phyloP scores from a whole-genome alignment of 2,329 filamentous ascomycete species.

The Aspergillus sclerotialis region DNA sequence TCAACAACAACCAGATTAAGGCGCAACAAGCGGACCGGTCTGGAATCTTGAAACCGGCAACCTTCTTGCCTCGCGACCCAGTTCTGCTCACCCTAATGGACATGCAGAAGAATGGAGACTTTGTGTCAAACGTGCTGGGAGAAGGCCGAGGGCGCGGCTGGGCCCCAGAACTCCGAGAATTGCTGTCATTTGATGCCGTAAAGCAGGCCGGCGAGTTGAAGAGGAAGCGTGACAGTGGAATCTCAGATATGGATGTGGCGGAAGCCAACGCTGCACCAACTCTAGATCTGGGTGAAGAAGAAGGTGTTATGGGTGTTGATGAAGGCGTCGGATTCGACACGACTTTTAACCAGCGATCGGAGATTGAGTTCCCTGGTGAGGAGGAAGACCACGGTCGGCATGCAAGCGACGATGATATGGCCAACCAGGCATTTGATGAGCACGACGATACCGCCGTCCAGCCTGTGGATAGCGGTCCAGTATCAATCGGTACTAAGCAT shows the following conservation, averaged over 20 bases:
- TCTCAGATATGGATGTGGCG: constrained; percentile 69
- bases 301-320: constrained; percentile 44
- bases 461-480: constrained; percentile 74
- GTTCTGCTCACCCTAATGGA: constrained; percentile 81
- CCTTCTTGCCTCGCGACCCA: constrained; percentile 80
- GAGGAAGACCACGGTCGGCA: constrained; percentile 41
- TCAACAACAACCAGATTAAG: constrained; percentile 71
- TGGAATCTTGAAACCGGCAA: constrained; percentile 74
- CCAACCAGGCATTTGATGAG: constrained; percentile 46
- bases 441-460: constrained; percentile 79
- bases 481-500: constrained; percentile 88
- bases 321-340: constrained; percentile 47
- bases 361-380: constrained; percentile 61
- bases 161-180: constrained; percentile 88
- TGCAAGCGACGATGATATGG: constrained; percentile 42
- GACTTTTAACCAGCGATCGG: constrained; percentile 43
- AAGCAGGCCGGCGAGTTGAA: constrained; percentile 74
- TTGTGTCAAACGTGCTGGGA: constrained; percentile 79
- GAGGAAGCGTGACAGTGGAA: constrained; percentile 84
- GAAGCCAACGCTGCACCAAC: constrained; percentile 58
- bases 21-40: constrained; percentile 79
- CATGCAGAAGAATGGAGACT: constrained; percentile 84
- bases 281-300: constrained; percentile 58
- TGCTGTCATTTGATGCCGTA: constrained; percentile 80
- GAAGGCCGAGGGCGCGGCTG: constrained; percentile 71